Evolutionary conservation across 2,329 filamentous ascomycete species (phyloP).

Genomic region (Dactylellina drechsleri): DNA sequence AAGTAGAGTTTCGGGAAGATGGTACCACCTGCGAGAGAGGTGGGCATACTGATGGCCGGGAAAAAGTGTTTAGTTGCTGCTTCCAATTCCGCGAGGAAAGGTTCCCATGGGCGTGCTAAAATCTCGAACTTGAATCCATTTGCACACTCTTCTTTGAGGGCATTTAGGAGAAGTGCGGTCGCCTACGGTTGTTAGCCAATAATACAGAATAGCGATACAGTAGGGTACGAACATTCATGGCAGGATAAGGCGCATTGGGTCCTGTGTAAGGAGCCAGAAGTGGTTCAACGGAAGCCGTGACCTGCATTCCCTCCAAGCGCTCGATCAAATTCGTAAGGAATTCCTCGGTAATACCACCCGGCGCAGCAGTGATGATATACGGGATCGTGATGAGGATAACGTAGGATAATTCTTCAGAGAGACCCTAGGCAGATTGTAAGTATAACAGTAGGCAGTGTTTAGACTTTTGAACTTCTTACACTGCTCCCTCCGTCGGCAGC

Average conservation of each 20-base stretch:
- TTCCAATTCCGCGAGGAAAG: slow-evolving; percentile 71
- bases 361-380: slow-evolving; percentile 81
- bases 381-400: slow-evolving; percentile 95
- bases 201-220: slow-evolving; percentile 69
- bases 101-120: slow-evolving; percentile 74
- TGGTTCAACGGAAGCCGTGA: slow-evolving; percentile 83
- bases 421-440: slow-evolving; percentile 32
- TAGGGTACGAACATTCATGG: slow-evolving; percentile 66
- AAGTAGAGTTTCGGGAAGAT: slow-evolving; percentile 92
- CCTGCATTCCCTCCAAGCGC: slow-evolving; percentile 64
- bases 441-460: neutral
- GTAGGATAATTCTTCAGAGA: slow-evolving; percentile 62
- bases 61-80: slow-evolving; percentile 77
- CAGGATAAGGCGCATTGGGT: slow-evolving; percentile 59
- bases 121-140: slow-evolving; percentile 58
- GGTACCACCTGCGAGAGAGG: slow-evolving; percentile 68
- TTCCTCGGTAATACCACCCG: slow-evolving; percentile 70
- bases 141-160: slow-evolving; percentile 60
- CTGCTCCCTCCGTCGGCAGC: slow-evolving; percentile 73
- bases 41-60: slow-evolving; percentile 78
- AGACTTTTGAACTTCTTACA: slow-evolving; percentile 3
- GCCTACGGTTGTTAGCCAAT: slow-evolving; percentile 72
- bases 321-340: slow-evolving; percentile 41
- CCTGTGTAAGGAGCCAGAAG: slow-evolving; percentile 83
- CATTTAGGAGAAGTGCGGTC: slow-evolving; percentile 64